phyloP scores from a whole-genome alignment of 1,284 basidiomycete genomes.

The Malassezia brasiliensis region DNA sequence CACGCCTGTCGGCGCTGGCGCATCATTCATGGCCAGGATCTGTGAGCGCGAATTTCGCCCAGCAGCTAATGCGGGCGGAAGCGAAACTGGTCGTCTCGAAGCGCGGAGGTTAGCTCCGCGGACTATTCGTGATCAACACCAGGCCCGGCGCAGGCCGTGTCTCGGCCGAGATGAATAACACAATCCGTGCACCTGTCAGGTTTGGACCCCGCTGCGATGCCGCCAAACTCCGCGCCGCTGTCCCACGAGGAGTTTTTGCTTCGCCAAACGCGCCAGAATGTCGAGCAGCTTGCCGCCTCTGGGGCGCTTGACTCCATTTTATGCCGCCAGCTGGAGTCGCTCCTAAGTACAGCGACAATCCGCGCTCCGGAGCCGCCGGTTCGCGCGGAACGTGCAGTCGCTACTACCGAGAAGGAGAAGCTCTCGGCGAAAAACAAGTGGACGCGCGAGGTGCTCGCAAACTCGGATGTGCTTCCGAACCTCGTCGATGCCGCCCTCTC shows the following conservation, averaged over 20 bases:
- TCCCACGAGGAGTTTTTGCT: constrained; percentile 13
- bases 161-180: background rate
- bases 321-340: constrained; percentile 7
- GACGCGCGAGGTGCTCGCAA: constrained; percentile 20
- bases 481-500: constrained; percentile 24
- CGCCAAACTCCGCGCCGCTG: background rate
- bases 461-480: constrained; percentile 22
- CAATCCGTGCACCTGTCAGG: background rate
- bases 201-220: background rate
- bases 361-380: background rate
- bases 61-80: too few species aligned
- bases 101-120: too few species aligned
- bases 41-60: too few species aligned
- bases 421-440: constrained; percentile 21
- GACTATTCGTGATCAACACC: too few species aligned
- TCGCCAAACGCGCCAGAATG: constrained; percentile 11
- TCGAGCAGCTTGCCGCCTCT: constrained; percentile 7
- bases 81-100: too few species aligned
- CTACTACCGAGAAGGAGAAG: constrained; percentile 9
- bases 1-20: background rate
- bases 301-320: constrained; percentile 10
- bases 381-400: background rate
- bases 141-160: background rate
- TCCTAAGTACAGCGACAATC: constrained; percentile 1
- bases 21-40: background rate